phyloP scores from a whole-genome alignment of 2,329 filamentous ascomycete genomes.

The Onygenales sp. region DNA sequence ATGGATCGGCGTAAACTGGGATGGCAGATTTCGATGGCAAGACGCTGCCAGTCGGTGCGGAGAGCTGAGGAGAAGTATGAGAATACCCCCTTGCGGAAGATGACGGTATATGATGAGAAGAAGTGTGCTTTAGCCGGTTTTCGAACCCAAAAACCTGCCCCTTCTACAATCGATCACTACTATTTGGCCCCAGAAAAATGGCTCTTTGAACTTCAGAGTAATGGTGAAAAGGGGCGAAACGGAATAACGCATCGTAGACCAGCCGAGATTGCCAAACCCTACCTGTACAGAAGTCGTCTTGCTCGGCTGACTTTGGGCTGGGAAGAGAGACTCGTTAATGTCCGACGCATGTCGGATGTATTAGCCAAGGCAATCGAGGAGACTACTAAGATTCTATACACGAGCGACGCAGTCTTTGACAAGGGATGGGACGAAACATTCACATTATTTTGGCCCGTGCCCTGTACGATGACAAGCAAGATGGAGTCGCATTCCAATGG shows the following conservation, averaged over 20 bases:
- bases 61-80: neutral
- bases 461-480: neutral
- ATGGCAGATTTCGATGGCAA: neutral
- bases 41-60: neutral
- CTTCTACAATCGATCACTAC: too few species aligned
- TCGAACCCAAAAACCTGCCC: neutral
- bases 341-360: neutral
- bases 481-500: neutral
- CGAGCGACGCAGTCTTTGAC: neutral
- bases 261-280: neutral
- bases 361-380: slow-evolving; percentile 1
- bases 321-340: slow-evolving; percentile 2
- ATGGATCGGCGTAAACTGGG: neutral
- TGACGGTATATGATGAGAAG: neutral
- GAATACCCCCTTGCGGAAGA: neutral
- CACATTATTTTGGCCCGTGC: neutral
- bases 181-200: neutral
- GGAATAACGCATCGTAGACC: neutral
- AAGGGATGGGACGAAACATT: slow-evolving; percentile 1
- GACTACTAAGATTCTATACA: slow-evolving; percentile 1
- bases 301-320: neutral
- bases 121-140: neutral
- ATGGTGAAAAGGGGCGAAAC: neutral
- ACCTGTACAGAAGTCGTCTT: slow-evolving; percentile 1
- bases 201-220: neutral